phyloP scores from a whole-genome alignment of 139 green algal genomes.

The Marvania coccoides region DNA sequence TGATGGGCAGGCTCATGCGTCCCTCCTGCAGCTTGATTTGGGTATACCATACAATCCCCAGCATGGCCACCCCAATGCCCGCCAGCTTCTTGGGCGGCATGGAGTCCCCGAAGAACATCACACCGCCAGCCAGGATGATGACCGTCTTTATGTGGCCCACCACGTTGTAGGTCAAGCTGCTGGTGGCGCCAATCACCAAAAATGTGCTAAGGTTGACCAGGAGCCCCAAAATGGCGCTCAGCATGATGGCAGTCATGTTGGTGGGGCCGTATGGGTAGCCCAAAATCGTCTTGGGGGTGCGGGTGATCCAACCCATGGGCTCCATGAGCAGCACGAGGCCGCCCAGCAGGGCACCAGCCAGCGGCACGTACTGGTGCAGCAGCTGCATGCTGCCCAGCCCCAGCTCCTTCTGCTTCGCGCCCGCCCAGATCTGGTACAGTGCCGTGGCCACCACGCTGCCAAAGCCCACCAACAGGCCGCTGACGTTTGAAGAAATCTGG shows the following conservation, averaged over 20 bases:
- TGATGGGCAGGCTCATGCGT: not conserved
- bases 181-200: conserved; percentile 51
- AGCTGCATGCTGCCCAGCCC: conserved; percentile 68
- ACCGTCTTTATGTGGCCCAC: conserved; percentile 76
- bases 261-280: conserved; percentile 41
- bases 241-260: conserved; percentile 52
- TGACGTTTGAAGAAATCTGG: conserved; percentile 42
- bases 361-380: conserved; percentile 71
- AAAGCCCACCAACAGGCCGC: conserved; percentile 51
- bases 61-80: conserved; percentile 67
- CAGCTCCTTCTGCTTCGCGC: conserved; percentile 80
- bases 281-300: conserved; percentile 41
- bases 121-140: conserved; percentile 73
- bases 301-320: conserved; percentile 49
- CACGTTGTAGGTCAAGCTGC: conserved; percentile 77
- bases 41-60: conserved; percentile 71
- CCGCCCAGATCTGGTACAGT: conserved; percentile 79
- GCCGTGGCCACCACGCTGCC: conserved; percentile 62
- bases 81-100: conserved; percentile 69
- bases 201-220: conserved; percentile 80
- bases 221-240: conserved; percentile 71
- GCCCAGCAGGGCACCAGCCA: conserved; percentile 51
- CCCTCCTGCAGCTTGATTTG: conserved; percentile 31
- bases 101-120: conserved; percentile 74
- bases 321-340: conserved; percentile 64